Evolutionary conservation across 495 filamentous ascomycete species (phyloP).

Genomic region (Pseudoneurospora amorphoporcata): DNA sequence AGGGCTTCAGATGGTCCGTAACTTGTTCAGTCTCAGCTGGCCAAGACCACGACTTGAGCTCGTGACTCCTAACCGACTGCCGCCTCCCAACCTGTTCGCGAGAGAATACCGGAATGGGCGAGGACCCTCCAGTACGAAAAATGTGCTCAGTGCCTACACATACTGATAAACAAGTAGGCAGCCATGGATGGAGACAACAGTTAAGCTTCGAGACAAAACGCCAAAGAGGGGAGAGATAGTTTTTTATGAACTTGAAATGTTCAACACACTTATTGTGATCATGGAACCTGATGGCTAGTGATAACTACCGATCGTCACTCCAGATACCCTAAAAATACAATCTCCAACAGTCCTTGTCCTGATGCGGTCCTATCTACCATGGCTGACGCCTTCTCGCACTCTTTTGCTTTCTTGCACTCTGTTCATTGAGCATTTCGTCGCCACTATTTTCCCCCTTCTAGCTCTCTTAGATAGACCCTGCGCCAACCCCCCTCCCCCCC

Average conservation of each 20-base stretch:
- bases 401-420: not conserved
- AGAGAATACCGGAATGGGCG: not conserved
- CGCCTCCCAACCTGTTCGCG: not conserved
- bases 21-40: too few species aligned
- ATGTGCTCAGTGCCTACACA: not conserved
- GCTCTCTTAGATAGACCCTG: not conserved
- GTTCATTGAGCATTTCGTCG: not conserved
- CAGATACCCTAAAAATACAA: not conserved
- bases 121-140: not conserved
- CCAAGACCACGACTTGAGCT: too few species aligned
- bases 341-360: not conserved
- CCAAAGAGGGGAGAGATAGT: not conserved
- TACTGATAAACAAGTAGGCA: not conserved
- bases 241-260: not conserved
- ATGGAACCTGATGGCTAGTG: not conserved
- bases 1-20: not conserved
- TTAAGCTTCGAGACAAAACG: not conserved
- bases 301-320: not conserved
- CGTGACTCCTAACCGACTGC: not conserved
- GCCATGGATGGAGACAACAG: not conserved
- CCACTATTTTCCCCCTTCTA: not conserved
- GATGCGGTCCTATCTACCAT: not conserved
- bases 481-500: too few species aligned
- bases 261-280: not conserved
- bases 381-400: not conserved